Conservation (phyloP, 306 rosid genomes). For the Calophaca sinica region DNA sequence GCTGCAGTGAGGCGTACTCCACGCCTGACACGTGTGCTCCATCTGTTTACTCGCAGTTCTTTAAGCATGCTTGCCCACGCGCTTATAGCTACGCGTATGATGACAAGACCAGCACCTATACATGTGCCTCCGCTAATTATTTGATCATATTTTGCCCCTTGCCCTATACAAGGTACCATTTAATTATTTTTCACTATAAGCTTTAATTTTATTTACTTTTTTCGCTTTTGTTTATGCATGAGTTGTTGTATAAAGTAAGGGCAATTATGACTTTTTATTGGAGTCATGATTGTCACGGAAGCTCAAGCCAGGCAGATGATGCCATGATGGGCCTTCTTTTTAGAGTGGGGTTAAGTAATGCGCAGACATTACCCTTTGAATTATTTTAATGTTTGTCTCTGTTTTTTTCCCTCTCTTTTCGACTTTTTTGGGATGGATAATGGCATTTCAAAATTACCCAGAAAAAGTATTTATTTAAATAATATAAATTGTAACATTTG, state of each 20-base stretch:
- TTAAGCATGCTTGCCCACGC: constrained; percentile 93
- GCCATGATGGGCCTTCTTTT: neutral
- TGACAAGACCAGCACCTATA: constrained; percentile 89
- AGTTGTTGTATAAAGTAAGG: neutral
- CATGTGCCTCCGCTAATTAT: constrained; percentile 86
- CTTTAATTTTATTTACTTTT: neutral
- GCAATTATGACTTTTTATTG: neutral
- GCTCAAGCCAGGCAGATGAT: constrained; percentile 3
- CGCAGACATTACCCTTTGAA: neutral
- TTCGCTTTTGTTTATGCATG: neutral
- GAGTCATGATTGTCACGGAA: constrained; percentile 16
- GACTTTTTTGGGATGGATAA: too few species aligned
- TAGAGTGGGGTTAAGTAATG: constrained; percentile 7
- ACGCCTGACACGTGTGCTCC: constrained; percentile 93
- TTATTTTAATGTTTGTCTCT: too few species aligned
- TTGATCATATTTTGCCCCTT: constrained; percentile 80
- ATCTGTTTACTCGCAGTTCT: constrained; percentile 62
- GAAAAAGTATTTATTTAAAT: too few species aligned
- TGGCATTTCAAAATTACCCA: too few species aligned
- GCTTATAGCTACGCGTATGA: constrained; percentile 97
- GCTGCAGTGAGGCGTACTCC: constrained; percentile 78
- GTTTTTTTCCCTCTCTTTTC: too few species aligned
- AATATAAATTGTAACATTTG: too few species aligned
- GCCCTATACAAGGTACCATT: constrained; percentile 78
- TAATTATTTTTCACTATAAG: constrained; percentile 4